Evolutionary conservation across 768 basidiomycete genomes (phyloP).

Genomic region (Leccinellum rugosiceps): DNA sequence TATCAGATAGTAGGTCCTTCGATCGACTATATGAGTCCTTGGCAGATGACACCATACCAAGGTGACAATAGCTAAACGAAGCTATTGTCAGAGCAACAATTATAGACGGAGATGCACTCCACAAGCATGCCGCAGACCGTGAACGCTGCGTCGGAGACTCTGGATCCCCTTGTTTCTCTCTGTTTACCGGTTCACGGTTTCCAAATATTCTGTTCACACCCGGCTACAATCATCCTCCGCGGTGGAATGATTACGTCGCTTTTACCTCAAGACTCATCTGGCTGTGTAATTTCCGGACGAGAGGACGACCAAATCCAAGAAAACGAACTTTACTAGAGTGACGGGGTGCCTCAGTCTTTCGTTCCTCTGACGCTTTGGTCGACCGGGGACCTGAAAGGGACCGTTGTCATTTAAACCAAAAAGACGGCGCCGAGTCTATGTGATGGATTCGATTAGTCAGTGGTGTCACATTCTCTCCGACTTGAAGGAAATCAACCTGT

Average conservation of each 20-base stretch:
- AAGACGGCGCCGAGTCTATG: not conserved
- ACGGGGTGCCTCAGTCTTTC: not conserved
- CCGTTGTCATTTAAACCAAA: conserved; percentile 1
- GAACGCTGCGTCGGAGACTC: not conserved
- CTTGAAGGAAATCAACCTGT: not conserved
- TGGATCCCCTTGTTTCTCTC: not conserved
- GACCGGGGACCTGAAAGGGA: conserved; percentile 1
- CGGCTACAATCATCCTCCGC: not conserved
- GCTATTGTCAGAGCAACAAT: not conserved
- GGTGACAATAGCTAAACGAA: not conserved
- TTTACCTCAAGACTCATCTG: not conserved
- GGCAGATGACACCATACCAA: not conserved
- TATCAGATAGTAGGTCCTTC: not conserved
- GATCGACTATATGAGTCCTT: conserved; percentile 2
- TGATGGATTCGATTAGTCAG: not conserved
- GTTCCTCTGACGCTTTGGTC: not conserved
- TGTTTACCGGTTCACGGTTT: not conserved
- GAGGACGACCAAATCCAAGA: not conserved
- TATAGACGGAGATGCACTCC: not conserved
- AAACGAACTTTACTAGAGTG: not conserved
- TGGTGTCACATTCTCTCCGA: not conserved
- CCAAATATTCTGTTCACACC: not conserved
- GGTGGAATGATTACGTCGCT: conserved; percentile 1
- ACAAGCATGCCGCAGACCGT: not conserved
- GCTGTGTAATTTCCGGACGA: not conserved